Evolutionary conservation across 1,139 yeast genomes (phyloP).

Genomic region (Maudiozyma humilis): DNA sequence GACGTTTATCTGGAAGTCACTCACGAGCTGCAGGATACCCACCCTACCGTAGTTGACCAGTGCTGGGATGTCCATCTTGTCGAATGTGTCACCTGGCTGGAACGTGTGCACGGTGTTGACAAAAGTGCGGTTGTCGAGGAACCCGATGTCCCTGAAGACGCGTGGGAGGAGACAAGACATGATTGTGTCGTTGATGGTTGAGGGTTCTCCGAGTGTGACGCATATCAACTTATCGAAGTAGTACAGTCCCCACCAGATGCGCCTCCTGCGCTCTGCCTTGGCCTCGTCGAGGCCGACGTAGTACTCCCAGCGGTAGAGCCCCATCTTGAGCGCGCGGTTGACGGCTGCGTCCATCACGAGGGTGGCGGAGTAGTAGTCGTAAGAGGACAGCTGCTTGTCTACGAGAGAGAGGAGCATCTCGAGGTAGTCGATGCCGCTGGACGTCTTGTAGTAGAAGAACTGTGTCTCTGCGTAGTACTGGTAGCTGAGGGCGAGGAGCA

Average conservation of each 20-base stretch:
- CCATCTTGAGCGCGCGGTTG: conserved; percentile 21
- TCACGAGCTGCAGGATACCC: conserved; percentile 15
- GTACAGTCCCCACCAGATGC: conserved; percentile 28
- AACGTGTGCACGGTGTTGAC: conserved; percentile 14
- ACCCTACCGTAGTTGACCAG: conserved; percentile 18
- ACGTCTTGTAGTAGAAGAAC: conserved; percentile 16
- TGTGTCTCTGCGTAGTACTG: conserved; percentile 22
- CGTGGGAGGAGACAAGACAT: conserved; percentile 24
- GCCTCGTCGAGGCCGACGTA: conserved; percentile 30
- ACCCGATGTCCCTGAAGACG: conserved; percentile 22
- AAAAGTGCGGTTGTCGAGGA: conserved; percentile 21
- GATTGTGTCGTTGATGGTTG: conserved; percentile 20
- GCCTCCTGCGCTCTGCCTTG: conserved; percentile 27
- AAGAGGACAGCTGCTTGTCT: conserved; percentile 19
- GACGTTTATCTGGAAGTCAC: conserved; percentile 18
- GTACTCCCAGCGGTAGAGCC: conserved; percentile 30
- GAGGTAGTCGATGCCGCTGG: conserved; percentile 20
- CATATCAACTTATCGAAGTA: conserved; percentile 16
- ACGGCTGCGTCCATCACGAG: conserved; percentile 21
- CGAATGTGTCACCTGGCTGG: conserved; percentile 4
- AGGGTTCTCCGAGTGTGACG: conserved; percentile 17
- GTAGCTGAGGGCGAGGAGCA: conserved; percentile 20
- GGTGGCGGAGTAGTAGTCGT: conserved; percentile 20
- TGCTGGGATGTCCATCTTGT: conserved; percentile 11
- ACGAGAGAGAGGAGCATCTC: conserved; percentile 22